Evolutionary conservation across 164 flowering plant genomes (phyloP).

Genomic region (Sedum album): DNA sequence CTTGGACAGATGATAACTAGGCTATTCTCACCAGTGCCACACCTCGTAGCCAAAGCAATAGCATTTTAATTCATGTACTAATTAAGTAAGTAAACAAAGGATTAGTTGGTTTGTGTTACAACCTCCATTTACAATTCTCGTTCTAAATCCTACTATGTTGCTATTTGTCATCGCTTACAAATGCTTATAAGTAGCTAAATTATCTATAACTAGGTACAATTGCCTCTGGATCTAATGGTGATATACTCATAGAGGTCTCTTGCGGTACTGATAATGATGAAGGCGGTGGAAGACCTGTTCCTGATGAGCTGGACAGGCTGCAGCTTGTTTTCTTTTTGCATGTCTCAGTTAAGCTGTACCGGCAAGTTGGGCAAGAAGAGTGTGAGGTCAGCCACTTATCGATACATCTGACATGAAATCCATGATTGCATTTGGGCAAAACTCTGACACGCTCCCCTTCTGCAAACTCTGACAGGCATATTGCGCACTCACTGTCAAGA

Average conservation of each 20-base stretch:
- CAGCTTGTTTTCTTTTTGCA: too few relatives aligned
- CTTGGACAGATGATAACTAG: too few relatives aligned
- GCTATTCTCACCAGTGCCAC: too few relatives aligned
- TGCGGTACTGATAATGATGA: background rate
- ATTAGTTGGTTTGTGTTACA: background rate
- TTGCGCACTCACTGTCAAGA: too few relatives aligned
- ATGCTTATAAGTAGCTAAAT: background rate
- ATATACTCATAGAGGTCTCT: background rate
- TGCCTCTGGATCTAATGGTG: background rate
- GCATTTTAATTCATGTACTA: background rate
- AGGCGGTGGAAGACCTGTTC: background rate
- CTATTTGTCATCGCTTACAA: background rate
- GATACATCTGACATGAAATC: too few relatives aligned
- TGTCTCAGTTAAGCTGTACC: too few relatives aligned
- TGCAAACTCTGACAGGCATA: too few relatives aligned
- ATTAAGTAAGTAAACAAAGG: background rate
- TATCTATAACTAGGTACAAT: background rate
- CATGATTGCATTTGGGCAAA: too few relatives aligned
- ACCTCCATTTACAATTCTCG: background rate
- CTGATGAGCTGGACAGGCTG: background rate
- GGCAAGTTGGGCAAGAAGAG: too few relatives aligned
- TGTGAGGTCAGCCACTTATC: too few relatives aligned
- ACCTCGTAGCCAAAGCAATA: background rate
- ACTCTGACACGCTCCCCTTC: too few relatives aligned
- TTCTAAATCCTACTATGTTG: background rate